A percentile compares a stretch with the other conserved stretches of the same genome.
phyloP scores from a whole-genome alignment of 306 rosid species.

The Rubus parviflorus region DNA sequence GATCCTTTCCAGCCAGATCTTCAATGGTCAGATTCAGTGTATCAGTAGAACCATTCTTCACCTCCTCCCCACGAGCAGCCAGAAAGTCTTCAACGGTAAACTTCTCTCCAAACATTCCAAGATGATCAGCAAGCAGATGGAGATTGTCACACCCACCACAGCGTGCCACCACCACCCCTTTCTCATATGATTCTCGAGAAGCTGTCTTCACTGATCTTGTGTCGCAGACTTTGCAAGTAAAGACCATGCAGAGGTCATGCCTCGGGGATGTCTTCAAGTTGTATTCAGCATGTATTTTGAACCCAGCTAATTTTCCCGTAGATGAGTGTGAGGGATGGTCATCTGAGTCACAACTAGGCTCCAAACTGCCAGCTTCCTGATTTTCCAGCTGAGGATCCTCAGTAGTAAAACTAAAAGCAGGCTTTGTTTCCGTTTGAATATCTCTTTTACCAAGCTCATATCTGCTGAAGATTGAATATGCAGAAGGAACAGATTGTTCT shows the following conservation, averaged over 20 bases:
- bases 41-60: constrained; percentile 62
- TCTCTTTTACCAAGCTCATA: constrained; percentile 38
- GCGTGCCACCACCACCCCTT: constrained; percentile 84
- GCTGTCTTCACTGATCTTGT: constrained; percentile 78
- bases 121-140: constrained; percentile 83
- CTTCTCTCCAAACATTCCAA: constrained; percentile 86
- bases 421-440: constrained; percentile 36
- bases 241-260: constrained; percentile 90
- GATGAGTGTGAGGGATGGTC: constrained; percentile 29
- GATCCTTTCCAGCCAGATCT: constrained; percentile 63
- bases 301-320: constrained; percentile 22
- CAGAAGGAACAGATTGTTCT: constrained; percentile 46
- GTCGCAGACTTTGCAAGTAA: constrained; percentile 92
- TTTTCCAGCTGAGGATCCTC: constrained; percentile 39
- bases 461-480: constrained; percentile 33
- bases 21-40: constrained; percentile 70
- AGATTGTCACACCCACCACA: constrained; percentile 79
- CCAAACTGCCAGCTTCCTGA: constrained; percentile 26
- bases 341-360: constrained; percentile 21
- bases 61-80: constrained; percentile 86
- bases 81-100: constrained; percentile 72
- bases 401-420: constrained; percentile 24
- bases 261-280: constrained; percentile 70
- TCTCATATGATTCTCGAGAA: constrained; percentile 78
- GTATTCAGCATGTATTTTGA: constrained; percentile 46